These are phyloP conservation scores for Periconia sp. DNA, from an alignment of 2,329 filamentous ascomycete genomes.

Conservation along the genomic window DNA sequence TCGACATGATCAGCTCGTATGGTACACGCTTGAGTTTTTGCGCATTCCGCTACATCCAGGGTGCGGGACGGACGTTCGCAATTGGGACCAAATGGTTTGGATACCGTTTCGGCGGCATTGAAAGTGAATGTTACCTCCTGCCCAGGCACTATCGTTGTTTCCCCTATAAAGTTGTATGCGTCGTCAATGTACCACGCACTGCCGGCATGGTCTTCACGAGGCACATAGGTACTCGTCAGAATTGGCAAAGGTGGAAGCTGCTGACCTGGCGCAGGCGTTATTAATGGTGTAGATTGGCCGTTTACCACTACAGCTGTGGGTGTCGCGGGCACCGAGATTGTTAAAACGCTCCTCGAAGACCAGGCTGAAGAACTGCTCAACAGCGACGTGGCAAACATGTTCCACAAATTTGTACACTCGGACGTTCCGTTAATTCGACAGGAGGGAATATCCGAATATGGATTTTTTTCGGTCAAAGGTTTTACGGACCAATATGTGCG, in stretches of 20 bases:
- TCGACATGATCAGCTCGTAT: conserved; percentile 3
- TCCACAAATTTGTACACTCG: conserved; percentile 2
- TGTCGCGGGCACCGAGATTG: conserved; percentile 6
- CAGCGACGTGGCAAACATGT: conserved; percentile 2
- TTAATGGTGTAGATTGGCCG: conserved; percentile 2
- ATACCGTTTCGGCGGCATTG: not conserved
- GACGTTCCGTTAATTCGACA: not conserved
- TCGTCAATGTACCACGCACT: not conserved
- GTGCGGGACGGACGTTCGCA: not conserved
- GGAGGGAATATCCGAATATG: not conserved
- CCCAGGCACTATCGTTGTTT: not conserved
- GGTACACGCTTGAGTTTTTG: conserved; percentile 3
- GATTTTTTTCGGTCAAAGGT: not conserved
- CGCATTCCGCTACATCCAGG: not conserved
- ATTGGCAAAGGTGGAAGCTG: conserved; percentile 2
- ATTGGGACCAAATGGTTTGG: not conserved
- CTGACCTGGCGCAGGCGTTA: not conserved
- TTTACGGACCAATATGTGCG: not conserved
- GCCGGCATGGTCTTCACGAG: not conserved
- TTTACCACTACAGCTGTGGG: conserved; percentile 7
- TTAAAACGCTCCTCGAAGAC: conserved; percentile 3
- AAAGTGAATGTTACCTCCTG: conserved; percentile 1
- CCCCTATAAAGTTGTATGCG: not conserved
- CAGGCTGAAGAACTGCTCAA: not conserved
- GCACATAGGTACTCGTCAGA: not conserved